These are phyloP conservation scores for Hansenula sp. DNA, from an alignment of 1,139 yeast species.

Conservation along the genomic window DNA sequence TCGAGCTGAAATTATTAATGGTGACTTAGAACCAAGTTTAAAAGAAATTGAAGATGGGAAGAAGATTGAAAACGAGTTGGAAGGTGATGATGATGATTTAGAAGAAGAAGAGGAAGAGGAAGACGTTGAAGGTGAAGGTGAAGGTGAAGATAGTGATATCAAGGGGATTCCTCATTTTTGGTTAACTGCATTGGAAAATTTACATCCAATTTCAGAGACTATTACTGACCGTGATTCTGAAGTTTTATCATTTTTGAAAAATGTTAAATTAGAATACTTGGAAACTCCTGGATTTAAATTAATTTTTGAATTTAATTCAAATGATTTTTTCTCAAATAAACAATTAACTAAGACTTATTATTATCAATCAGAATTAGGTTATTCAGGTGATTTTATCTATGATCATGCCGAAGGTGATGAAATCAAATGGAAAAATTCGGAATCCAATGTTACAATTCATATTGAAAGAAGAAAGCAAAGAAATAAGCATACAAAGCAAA, in stretches of 20 bases:
- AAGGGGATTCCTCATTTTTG: slow-evolving; percentile 93
- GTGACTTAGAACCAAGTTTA: slow-evolving; percentile 70
- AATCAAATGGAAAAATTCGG: slow-evolving; percentile 81
- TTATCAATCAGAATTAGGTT: slow-evolving; percentile 92
- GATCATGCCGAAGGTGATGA: slow-evolving; percentile 94
- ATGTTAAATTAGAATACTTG: slow-evolving; percentile 79
- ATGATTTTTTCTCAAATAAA: slow-evolving; percentile 74
- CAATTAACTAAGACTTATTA: slow-evolving; percentile 80
- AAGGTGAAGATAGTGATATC: slow-evolving; percentile 40
- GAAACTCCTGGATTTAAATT: slow-evolving; percentile 84
- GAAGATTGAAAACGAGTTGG: slow-evolving; percentile 46
- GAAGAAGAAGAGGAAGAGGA: slow-evolving; percentile 46
- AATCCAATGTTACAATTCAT: slow-evolving; percentile 75
- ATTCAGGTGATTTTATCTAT: slow-evolving; percentile 93
- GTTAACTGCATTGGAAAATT: slow-evolving; percentile 91
- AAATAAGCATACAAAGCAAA: slow-evolving; percentile 95
- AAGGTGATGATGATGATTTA: slow-evolving; percentile 36
- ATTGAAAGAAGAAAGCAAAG: slow-evolving; percentile 97
- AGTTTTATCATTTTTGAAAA: slow-evolving; percentile 64
- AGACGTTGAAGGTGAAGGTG: slow-evolving; percentile 39
- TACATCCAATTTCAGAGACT: slow-evolving; percentile 77
- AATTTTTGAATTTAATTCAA: slow-evolving; percentile 74
- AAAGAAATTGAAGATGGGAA: slow-evolving; percentile 80
- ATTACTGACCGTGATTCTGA: slow-evolving; percentile 90
- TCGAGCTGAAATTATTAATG: slow-evolving; percentile 70